phyloP scores from a whole-genome alignment of 108 stramenopile species.

The Nitzschia inconspicua region DNA sequence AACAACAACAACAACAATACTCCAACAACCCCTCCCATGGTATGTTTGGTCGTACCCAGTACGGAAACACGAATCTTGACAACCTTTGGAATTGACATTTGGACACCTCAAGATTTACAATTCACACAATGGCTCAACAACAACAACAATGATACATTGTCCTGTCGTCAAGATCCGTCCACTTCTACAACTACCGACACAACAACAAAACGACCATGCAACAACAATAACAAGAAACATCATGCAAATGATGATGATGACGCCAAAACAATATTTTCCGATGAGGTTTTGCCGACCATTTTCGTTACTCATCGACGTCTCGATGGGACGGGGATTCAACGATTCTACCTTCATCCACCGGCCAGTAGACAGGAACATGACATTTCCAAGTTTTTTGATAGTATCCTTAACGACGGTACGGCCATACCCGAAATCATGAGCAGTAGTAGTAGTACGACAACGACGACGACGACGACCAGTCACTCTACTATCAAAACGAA shows the following conservation, averaged over 20 bases:
- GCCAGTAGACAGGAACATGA: conserved; percentile 14
- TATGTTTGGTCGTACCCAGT: conserved; percentile 62
- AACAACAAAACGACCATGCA: background rate
- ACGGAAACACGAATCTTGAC: conserved; percentile 61
- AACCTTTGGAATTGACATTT: conserved; percentile 73
- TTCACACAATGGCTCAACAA: no score
- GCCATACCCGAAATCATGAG: conserved; percentile 16
- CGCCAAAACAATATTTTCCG: conserved; percentile 1
- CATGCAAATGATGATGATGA: background rate
- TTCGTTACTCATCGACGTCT: conserved; percentile 49
- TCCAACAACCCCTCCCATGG: no score
- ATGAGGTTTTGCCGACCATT: conserved; percentile 45
- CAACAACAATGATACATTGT: no score
- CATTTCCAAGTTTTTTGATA: conserved; percentile 33
- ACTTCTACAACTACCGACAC: background rate
- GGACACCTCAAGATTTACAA: no score
- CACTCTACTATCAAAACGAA: background rate
- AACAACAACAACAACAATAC: conserved; percentile 16
- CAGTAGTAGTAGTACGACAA: background rate
- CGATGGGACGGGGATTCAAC: conserved; percentile 10
- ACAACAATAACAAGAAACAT: background rate
- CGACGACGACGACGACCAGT: background rate
- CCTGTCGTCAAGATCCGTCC: no score
- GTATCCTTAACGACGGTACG: conserved; percentile 27
- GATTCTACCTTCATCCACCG: conserved; percentile 41